These are phyloP conservation scores for Obelidium mucronatum DNA, from an alignment of 192 early-diverging fungal species.

Conservation along the genomic window DNA sequence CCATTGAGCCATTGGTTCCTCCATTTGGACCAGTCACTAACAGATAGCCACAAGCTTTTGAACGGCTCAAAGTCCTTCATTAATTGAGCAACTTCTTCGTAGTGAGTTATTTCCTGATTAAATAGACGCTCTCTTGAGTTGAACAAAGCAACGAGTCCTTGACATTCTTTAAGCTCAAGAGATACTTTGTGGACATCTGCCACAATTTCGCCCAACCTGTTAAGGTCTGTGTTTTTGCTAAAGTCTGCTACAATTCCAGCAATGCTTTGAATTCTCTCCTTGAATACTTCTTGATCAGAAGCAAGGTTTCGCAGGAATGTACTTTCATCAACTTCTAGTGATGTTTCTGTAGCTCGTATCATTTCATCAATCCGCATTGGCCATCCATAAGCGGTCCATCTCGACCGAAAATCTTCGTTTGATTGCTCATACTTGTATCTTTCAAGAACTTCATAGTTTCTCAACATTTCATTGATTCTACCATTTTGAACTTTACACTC, in stretches of 20 bases:
- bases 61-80: slow-evolving; percentile 69
- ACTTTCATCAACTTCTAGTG: slow-evolving; percentile 59
- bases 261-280: slow-evolving; percentile 60
- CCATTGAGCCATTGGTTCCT: slow-evolving; percentile 61
- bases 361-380: slow-evolving; percentile 64
- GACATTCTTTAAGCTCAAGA: slow-evolving; percentile 64
- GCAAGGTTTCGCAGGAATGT: slow-evolving; percentile 58
- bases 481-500: slow-evolving; percentile 46
- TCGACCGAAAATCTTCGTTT: slow-evolving; percentile 65
- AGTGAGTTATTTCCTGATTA: slow-evolving; percentile 61
- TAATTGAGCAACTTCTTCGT: slow-evolving; percentile 61
- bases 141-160: slow-evolving; percentile 55
- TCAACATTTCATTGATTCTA: slow-evolving; percentile 60
- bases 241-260: slow-evolving; percentile 60
- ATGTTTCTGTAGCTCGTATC: slow-evolving; percentile 49
- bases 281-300: slow-evolving; percentile 70
- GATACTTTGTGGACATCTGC: slow-evolving; percentile 59
- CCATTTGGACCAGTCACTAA: slow-evolving; percentile 67
- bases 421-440: slow-evolving; percentile 61
- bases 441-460: slow-evolving; percentile 64
- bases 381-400: slow-evolving; percentile 63
- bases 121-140: slow-evolving; percentile 67
- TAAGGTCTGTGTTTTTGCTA: slow-evolving; percentile 56
- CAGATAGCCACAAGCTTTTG: slow-evolving; percentile 63
- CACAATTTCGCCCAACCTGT: slow-evolving; percentile 57